These are phyloP conservation scores for Kandelia obovata DNA, from an alignment of 345 rosid species.

Conservation along the genomic window DNA sequence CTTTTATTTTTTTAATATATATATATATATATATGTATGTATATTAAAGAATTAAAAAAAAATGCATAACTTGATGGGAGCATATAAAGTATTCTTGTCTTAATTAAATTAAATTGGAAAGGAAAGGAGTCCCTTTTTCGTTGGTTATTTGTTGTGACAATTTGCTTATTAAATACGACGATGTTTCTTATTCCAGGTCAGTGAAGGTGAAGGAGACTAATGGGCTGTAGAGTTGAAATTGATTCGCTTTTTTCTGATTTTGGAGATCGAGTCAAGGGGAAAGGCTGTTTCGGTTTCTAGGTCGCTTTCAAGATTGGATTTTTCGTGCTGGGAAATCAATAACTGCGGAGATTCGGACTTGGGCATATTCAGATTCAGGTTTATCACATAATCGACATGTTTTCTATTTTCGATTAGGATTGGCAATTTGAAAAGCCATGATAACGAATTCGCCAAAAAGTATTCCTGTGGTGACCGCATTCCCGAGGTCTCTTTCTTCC, in stretches of 20 bases:
- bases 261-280: not conserved
- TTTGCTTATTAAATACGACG: no score
- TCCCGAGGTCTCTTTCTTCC: conserved; percentile 56
- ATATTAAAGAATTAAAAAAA: no score
- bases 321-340: not conserved
- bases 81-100: no score
- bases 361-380: not conserved
- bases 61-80: no score
- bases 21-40: no score
- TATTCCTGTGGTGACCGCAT: conserved; percentile 28
- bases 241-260: not conserved
- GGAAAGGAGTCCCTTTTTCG: no score
- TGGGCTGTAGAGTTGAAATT: not conserved
- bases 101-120: no score
- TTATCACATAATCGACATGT: not conserved
- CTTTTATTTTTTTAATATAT: no score
- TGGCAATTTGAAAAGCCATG: conserved; percentile 38
- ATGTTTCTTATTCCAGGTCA: no score
- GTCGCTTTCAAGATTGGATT: not conserved
- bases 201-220: no score
- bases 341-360: not conserved
- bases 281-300: not conserved
- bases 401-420: not conserved
- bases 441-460: conserved; percentile 47
- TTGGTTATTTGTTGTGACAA: no score